phyloP scores from a whole-genome alignment of 257 asterid genomes.

The Cinchona pubescens region DNA sequence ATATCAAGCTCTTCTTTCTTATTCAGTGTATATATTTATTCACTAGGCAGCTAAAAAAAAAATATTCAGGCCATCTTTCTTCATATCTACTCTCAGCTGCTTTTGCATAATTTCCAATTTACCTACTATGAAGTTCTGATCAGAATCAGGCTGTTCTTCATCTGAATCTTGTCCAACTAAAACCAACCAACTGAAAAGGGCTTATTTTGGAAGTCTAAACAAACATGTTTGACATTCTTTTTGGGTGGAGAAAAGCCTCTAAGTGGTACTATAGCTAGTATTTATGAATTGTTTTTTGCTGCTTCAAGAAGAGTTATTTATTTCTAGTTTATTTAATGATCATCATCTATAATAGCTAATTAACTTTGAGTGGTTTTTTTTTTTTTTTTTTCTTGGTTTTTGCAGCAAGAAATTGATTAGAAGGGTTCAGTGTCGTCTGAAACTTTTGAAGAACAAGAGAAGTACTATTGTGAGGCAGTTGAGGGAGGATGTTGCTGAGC shows the following conservation, averaged over 20 bases:
- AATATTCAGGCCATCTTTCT: constrained; percentile 10
- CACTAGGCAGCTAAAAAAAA: constrained; percentile 13
- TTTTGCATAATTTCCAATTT: not conserved
- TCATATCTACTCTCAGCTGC: not conserved
- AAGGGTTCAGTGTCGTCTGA: constrained; percentile 62
- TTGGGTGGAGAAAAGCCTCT: constrained; percentile 89
- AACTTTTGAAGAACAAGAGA: constrained; percentile 62
- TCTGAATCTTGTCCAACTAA: constrained; percentile 7
- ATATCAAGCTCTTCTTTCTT: no score
- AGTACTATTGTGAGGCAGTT: constrained; percentile 51
- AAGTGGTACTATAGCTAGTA: constrained; percentile 65
- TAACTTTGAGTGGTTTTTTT: not conserved
- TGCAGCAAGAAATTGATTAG: constrained; percentile 61
- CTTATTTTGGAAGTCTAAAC: not conserved
- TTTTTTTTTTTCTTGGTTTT: not conserved
- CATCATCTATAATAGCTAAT: not conserved
- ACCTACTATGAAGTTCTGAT: constrained; percentile 6
- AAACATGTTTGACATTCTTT: constrained; percentile 52
- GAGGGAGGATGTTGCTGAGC: constrained; percentile 55
- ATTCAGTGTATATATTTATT: no score
- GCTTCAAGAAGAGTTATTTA: not conserved
- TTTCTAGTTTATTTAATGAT: not conserved
- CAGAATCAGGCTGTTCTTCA: not conserved
- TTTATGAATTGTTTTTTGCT: not conserved
- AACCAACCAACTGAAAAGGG: not conserved